phyloP scores from a whole-genome alignment of 768 basidiomycete species.

The Lactarius quietus region DNA sequence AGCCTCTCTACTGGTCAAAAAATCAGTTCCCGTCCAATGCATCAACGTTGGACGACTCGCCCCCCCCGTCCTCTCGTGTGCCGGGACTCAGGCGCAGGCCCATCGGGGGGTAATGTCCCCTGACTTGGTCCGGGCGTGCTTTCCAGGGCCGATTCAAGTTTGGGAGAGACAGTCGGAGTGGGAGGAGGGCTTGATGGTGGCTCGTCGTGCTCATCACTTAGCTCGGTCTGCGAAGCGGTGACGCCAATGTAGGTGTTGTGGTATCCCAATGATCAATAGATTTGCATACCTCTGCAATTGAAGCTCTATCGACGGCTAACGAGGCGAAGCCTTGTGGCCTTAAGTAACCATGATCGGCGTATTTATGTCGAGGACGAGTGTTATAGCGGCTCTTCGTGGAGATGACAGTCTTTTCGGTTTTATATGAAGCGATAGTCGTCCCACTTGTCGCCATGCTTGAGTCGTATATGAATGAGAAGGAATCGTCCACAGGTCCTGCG shows the following conservation, averaged over 20 bases:
- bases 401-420: not conserved
- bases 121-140: too few species aligned
- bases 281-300: not conserved
- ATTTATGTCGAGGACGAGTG: not conserved
- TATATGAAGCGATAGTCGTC: not conserved
- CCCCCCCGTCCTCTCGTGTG: too few species aligned
- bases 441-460: not conserved
- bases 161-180: too few species aligned
- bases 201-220: too few species aligned
- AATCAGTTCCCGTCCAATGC: not conserved
- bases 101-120: too few species aligned
- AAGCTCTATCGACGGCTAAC: not conserved
- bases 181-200: too few species aligned
- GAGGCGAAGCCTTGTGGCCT: not conserved
- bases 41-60: not conserved
- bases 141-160: too few species aligned
- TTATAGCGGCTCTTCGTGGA: not conserved
- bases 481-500: not conserved
- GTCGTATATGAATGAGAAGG: not conserved
- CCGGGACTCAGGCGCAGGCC: too few species aligned
- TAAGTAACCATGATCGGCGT: not conserved
- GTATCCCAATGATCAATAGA: too few species aligned
- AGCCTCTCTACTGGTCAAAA: too few species aligned
- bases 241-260: too few species aligned
- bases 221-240: too few species aligned